Percentiles rank a stretch among this genome's conserved stretches.
Evolutionary conservation across 352 stramenopile genomes (phyloP).

Genomic region (Pythium monospermum): DNA sequence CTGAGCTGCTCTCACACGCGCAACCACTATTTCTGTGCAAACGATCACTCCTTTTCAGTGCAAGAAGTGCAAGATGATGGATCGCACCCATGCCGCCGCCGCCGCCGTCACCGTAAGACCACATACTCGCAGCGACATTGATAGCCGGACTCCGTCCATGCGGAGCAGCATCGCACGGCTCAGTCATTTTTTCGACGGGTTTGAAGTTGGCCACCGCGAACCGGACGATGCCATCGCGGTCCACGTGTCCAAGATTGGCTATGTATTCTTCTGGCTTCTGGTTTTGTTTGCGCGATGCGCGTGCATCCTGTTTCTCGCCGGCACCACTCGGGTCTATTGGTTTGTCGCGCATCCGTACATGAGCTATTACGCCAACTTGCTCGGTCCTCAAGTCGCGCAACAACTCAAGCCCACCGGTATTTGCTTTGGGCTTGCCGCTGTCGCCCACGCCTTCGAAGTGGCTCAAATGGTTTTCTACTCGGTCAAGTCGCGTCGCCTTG

Average conservation of each 20-base stretch:
- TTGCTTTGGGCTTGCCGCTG: conserved; percentile 3
- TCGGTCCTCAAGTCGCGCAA: neutral
- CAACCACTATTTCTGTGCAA: too few species aligned
- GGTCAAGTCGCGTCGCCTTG: conserved; percentile 12
- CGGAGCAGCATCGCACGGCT: neutral
- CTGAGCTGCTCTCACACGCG: too few species aligned
- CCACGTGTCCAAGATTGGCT: conserved; percentile 5
- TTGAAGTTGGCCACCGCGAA: conserved; percentile 9
- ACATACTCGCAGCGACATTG: neutral
- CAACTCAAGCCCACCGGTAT: neutral
- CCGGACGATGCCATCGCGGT: conserved; percentile 12
- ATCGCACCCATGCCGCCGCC: too few species aligned
- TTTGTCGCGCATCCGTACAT: conserved; percentile 4
- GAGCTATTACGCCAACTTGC: neutral
- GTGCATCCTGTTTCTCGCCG: conserved; percentile 5
- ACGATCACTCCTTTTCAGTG: too few species aligned
- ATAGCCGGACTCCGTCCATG: neutral
- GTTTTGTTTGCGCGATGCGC: conserved; percentile 2
- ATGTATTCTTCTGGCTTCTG: conserved; percentile 7
- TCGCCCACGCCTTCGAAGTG: conserved; percentile 13
- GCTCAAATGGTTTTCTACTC: conserved; percentile 16
- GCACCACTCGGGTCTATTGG: neutral
- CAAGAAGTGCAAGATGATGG: too few species aligned
- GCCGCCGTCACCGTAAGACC: too few species aligned
- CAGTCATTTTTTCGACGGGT: neutral